Base-by-base conservation (phyloP, 1,139 yeast genomes). In the Geotrichum aggregatum region DNA sequence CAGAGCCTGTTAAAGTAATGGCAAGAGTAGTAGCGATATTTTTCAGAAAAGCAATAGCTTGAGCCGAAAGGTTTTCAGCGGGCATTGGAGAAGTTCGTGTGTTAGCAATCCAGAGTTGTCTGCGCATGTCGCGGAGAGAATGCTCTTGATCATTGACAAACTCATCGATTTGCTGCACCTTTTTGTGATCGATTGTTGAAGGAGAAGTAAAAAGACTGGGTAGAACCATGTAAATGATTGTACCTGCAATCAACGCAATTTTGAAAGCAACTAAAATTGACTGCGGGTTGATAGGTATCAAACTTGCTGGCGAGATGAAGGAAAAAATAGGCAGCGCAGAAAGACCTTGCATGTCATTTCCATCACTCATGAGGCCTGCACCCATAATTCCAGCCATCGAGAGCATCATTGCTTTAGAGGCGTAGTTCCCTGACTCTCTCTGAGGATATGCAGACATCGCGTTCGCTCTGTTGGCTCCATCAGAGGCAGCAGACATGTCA, bases 301-400 rank as follows among this genome's bases (percentile, higher is more conserved):
- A 3, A 6, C 10, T 31, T 14, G 50, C 11, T 6, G 50, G 24
- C 3, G 53, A 45, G 14, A 57, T 44, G 5, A 57, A 50, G 3
- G 64, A 56, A 30, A 63, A 41, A 2, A 61, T 46, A 10, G 72
- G 72, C 16, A 68, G 34, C n/a, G 65, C 65, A 11, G 69, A 61
- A 13, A 70, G 59, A 4, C 70, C 71, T 3, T 62, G 66, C 21
- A 63, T 49, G 48, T 60, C 60, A 13, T 48, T 55, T 41, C 58
- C 60, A 22, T 66, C 67, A 33, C 54, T 50, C 61, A 67, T 62
- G 55, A 69, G 58, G 33, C 69, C 67, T 8, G 71, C 62, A 18
- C 65, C 71, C 66, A 69, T 66, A 57, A 70, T 56, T 10, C 72
- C 73, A 6, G 73, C 73, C 69, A 70, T 68, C 6, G 71, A 61